phyloP scores from a whole-genome alignment of 2,329 filamentous ascomycete species.

The Stromatinia cepivora region DNA sequence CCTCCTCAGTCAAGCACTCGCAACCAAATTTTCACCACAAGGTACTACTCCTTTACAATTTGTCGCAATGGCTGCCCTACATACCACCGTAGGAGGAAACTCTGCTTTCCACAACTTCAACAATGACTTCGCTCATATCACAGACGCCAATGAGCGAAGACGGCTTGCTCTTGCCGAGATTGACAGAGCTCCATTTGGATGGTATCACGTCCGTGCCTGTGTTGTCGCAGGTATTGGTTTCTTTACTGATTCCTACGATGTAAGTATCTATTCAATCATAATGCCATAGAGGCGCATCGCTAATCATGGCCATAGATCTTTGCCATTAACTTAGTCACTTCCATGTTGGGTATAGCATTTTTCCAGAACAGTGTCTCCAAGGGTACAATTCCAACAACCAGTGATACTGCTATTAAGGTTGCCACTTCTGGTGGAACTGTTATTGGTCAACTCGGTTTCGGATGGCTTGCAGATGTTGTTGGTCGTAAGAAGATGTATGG shows the following conservation, averaged over 20 bases:
- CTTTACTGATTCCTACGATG: constrained; percentile 85
- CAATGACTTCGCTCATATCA: constrained; percentile 66
- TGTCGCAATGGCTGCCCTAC: constrained; percentile 56
- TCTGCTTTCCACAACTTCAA: constrained; percentile 75
- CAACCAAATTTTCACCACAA: not conserved
- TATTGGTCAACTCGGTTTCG: constrained; percentile 78
- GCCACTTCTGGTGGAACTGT: constrained; percentile 82
- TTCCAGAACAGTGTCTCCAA: constrained; percentile 33
- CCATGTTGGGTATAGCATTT: constrained; percentile 39
- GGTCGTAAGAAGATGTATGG: constrained; percentile 80
- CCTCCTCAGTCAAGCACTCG: constrained; percentile 28
- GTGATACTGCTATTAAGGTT: constrained; percentile 83
- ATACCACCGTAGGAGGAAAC: constrained; percentile 70
- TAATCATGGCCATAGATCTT: constrained; percentile 36
- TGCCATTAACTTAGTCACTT: constrained; percentile 38
- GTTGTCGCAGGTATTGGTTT: constrained; percentile 82
- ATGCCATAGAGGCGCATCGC: constrained; percentile 42
- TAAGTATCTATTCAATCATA: constrained; percentile 53
- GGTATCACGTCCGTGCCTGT: constrained; percentile 74
- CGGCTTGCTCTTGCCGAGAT: constrained; percentile 79
- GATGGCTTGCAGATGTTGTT: constrained; percentile 73
- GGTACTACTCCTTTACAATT: not conserved
- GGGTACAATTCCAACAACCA: constrained; percentile 62
- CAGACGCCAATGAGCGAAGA: constrained; percentile 75
- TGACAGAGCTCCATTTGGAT: constrained; percentile 78